phyloP scores from a whole-genome alignment of 2,329 filamentous ascomycete species.

The Colletotrichum cereale region DNA sequence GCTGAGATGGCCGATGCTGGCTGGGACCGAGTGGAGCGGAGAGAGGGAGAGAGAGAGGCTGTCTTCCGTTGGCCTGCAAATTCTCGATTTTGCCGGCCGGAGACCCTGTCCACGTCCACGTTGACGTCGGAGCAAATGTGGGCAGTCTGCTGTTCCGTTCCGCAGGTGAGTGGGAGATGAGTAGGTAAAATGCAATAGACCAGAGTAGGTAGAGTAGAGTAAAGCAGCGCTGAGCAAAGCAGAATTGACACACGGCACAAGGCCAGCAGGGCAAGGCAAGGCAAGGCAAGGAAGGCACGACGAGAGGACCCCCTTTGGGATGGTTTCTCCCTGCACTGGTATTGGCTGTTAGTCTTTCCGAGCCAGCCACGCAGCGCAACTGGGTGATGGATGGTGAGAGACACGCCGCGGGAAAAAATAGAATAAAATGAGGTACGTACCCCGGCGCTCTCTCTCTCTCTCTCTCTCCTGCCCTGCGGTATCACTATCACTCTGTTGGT shows the following conservation, averaged over 20 bases:
- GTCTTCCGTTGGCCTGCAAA: slow-evolving; percentile 3
- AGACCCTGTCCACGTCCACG: slow-evolving; percentile 16
- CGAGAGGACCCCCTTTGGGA: slow-evolving; percentile 6
- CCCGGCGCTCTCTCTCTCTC: neutral
- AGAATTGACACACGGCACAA: neutral
- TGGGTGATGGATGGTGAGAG: neutral
- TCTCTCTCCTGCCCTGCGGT: neutral
- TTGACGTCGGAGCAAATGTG: neutral
- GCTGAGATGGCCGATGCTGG: slow-evolving; percentile 22
- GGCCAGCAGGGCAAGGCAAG: slow-evolving; percentile 12
- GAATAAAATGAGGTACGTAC: neutral
- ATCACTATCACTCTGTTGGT: too few species aligned
- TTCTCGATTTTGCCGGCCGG: slow-evolving; percentile 21
- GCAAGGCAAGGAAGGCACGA: slow-evolving; percentile 14
- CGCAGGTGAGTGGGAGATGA: neutral
- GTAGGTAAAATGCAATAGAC: too few species aligned
- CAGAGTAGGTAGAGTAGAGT: neutral
- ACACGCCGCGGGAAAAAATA: neutral
- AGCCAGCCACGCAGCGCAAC: slow-evolving; percentile 11
- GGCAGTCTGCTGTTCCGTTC: neutral
- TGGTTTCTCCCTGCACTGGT: slow-evolving; percentile 5
- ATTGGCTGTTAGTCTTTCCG: slow-evolving; percentile 21
- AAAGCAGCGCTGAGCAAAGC: too few species aligned
- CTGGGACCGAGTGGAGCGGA: neutral
- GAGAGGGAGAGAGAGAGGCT: neutral